Percentiles rank a stretch among this genome's conserved stretches.
Conservation (phyloP, 2,329 filamentous ascomycete species). For the Xylaria digitata region DNA sequence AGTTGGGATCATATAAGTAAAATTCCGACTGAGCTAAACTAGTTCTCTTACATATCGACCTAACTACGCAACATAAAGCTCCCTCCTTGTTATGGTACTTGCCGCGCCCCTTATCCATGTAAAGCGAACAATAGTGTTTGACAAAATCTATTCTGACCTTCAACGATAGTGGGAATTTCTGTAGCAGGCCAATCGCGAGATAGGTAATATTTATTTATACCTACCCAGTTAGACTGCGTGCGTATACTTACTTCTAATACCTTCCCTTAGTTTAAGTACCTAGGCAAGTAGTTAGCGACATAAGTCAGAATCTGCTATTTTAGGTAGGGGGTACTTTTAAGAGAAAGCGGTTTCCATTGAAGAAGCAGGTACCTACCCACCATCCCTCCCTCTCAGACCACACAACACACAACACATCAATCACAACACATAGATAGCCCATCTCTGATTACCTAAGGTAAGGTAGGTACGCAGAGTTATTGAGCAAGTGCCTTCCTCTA, state of each 20-base stretch:
- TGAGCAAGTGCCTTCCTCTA: constrained; percentile 21
- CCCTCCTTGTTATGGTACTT: not conserved
- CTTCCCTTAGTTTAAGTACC: too few relatives aligned
- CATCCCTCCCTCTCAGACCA: too few relatives aligned
- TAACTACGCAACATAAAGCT: not conserved
- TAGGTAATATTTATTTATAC: too few relatives aligned
- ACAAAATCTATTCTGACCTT: too few relatives aligned
- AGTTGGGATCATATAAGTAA: constrained; percentile 8
- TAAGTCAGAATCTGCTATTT: too few relatives aligned
- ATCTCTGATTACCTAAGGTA: too few relatives aligned
- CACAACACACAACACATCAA: not conserved
- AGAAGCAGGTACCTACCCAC: constrained; percentile 11
- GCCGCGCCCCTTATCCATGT: not conserved
- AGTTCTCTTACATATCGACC: not conserved
- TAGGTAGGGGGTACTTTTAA: too few relatives aligned
- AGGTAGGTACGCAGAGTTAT: constrained; percentile 6
- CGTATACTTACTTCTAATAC: too few relatives aligned
- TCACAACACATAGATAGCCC: not conserved
- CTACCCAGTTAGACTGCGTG: too few relatives aligned
- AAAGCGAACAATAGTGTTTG: too few relatives aligned
- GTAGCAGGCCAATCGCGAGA: too few relatives aligned
- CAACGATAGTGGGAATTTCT: not conserved
- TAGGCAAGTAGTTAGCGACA: too few relatives aligned
- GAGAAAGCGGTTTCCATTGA: not conserved
- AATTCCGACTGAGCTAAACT: not conserved